These are phyloP conservation scores for Pseudopithomyces chartarum DNA, from an alignment of 2,329 filamentous ascomycete genomes.

Conservation along the genomic window DNA sequence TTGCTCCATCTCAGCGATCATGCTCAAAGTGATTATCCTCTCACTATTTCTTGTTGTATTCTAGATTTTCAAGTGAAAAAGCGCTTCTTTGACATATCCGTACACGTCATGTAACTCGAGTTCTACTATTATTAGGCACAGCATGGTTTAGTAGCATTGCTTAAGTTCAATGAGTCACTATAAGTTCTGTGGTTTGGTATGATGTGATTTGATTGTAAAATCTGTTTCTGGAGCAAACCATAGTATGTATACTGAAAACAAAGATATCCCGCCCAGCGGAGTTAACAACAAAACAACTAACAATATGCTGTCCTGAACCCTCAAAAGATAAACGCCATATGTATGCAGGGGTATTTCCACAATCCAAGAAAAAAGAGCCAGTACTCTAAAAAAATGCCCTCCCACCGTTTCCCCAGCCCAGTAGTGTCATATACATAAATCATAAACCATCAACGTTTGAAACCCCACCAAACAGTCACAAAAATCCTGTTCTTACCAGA, in stretches of 20 bases:
- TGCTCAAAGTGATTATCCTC: no score
- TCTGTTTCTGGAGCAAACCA: background rate
- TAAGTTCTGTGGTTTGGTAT: no score
- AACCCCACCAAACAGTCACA: background rate
- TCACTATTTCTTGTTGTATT: no score
- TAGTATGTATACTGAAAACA: background rate
- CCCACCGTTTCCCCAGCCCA: background rate
- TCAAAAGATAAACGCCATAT: conserved; percentile 5
- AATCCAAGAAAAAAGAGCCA: background rate
- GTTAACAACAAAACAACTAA: background rate
- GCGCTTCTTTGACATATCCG: no score
- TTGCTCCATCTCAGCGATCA: no score
- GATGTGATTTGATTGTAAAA: background rate
- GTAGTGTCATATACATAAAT: background rate
- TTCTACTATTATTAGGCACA: no score
- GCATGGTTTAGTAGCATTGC: no score
- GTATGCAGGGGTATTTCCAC: conserved; percentile 13
- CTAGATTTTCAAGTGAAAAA: no score
- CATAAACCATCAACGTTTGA: background rate
- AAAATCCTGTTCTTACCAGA: conserved; percentile 1
- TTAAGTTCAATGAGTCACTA: no score
- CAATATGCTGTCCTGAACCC: background rate
- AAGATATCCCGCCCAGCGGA: background rate
- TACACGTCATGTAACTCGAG: no score
- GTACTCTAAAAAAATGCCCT: background rate